Evolutionary conservation across 306 rosid species (phyloP), one percentile per base, ranked within the genome.

Genomic region (Pterocarpus macrocarpus): DNA sequence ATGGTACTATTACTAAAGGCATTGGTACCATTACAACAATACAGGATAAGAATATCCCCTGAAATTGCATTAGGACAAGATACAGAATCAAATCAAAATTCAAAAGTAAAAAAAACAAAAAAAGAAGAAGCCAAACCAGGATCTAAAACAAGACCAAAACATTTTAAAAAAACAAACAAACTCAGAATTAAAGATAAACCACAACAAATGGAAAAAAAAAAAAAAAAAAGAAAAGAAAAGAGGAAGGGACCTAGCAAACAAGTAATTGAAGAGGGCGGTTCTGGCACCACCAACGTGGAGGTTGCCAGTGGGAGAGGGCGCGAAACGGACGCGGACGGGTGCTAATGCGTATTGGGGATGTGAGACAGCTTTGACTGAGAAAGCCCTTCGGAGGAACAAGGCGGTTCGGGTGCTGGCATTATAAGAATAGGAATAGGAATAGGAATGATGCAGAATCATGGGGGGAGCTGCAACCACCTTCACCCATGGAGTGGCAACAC

Each of bases 261-360:
- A 79, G 85, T 91, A 93, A 56, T 93, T 90, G 87, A 90, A 92
- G 59, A 95, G 90, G 0, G 99, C 99, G 35, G 99, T 95, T 79
- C 99, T 85, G 2, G 99, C 99, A 75, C 99, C 99, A 15, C 99
- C 99, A 32, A 95, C 98, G 7, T 95, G 98, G n/a, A 95, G 97
- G 59, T 95, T 95, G 49, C 99, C 98, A 2, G 98, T 93, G 1
- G 99, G 98, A 61, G 99, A 95, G 63, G 99, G 99, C 53, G 97
- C 99, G 73, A 95, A 93, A 33, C 98, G 97, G 45, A 95, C 99
- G 12, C 99, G 96, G 55, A 95, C 93, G 52, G 73, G 87, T 28
- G 73, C 92, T 39, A 70, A 86, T 28, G 70, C 91, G 3, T 70
- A 69, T 9, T 64, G 69, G 4, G 71, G 55, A 61, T 35, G 71